Conservation (phyloP, 2,329 filamentous ascomycete species). For the Massarina eburnea region DNA sequence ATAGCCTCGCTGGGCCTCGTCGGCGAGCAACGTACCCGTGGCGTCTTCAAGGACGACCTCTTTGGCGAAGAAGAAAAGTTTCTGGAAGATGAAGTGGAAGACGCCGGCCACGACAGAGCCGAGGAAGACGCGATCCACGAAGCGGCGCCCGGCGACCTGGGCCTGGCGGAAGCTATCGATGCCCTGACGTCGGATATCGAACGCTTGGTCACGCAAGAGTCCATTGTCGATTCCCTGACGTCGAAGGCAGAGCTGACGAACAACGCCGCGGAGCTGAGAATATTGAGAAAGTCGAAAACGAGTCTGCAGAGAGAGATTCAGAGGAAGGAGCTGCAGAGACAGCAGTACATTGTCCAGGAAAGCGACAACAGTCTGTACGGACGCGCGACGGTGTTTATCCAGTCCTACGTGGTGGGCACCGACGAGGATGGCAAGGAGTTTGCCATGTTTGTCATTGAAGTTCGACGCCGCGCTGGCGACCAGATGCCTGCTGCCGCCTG, state of each 20-base stretch:
- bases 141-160: constrained; percentile 91
- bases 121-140: constrained; percentile 85
- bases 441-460: constrained; percentile 87
- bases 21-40: constrained; percentile 80
- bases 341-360: constrained; percentile 96
- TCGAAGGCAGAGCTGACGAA: constrained; percentile 96
- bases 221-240: constrained; percentile 86
- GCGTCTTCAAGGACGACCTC: constrained; percentile 91
- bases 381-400: constrained; percentile 84
- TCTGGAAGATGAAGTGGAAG: constrained; percentile 81
- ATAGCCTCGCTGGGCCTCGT: constrained; percentile 90
- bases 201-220: constrained; percentile 81
- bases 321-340: constrained; percentile 90
- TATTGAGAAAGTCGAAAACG: constrained; percentile 88
- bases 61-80: constrained; percentile 90
- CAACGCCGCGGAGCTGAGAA: constrained; percentile 89
- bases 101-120: constrained; percentile 61
- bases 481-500: constrained; percentile 96
- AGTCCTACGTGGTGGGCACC: constrained; percentile 86
- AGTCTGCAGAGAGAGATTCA: constrained; percentile 91
- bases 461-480: constrained; percentile 85
- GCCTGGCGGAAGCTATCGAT: constrained; percentile 88
- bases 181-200: constrained; percentile 89
- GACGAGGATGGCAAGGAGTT: constrained; percentile 94
- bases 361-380: constrained; percentile 97